Conservation (phyloP, 306 rosid genomes). For the Pachyrhizus erosus region DNA sequence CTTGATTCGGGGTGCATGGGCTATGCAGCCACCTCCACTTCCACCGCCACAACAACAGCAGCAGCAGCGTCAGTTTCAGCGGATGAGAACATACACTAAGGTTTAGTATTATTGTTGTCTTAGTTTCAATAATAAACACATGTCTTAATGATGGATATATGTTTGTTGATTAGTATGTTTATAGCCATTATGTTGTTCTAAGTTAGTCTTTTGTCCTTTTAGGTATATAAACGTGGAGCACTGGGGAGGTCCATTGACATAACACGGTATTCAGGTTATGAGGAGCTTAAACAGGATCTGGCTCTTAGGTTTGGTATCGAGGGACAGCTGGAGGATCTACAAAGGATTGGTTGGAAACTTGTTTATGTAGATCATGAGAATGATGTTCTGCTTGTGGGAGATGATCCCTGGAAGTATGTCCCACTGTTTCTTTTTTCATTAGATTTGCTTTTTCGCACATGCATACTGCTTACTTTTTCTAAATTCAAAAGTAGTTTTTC, state of each 20-base stretch:
- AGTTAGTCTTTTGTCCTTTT: conserved; percentile 28
- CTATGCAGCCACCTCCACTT: conserved; percentile 40
- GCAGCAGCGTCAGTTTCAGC: conserved; percentile 49
- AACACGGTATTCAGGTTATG: conserved; percentile 68
- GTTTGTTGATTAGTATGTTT: neutral
- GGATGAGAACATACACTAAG: conserved; percentile 78
- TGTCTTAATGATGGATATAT: neutral
- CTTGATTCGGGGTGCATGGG: conserved; percentile 65
- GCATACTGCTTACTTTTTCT: neutral
- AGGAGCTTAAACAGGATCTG: conserved; percentile 74
- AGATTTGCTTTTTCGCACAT: neutral
- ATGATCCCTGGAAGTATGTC: conserved; percentile 89
- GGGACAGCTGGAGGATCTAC: conserved; percentile 79
- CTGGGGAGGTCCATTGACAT: conserved; percentile 83
- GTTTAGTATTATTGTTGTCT: conserved; percentile 43
- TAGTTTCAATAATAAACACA: neutral
- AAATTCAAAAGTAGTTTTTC: neutral
- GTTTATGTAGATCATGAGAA: conserved; percentile 83
- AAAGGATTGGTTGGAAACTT: conserved; percentile 79
- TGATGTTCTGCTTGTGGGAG: conserved; percentile 80
- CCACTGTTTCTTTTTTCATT: conserved; percentile 1
- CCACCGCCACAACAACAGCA: conserved; percentile 27
- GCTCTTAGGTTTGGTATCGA: conserved; percentile 81
- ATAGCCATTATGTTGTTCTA: conserved; percentile 4
- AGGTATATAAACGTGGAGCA: conserved; percentile 92